Evolutionary conservation across 192 early-diverging fungal genomes (phyloP).

Genomic region (Gaertneriomyces sp.): DNA sequence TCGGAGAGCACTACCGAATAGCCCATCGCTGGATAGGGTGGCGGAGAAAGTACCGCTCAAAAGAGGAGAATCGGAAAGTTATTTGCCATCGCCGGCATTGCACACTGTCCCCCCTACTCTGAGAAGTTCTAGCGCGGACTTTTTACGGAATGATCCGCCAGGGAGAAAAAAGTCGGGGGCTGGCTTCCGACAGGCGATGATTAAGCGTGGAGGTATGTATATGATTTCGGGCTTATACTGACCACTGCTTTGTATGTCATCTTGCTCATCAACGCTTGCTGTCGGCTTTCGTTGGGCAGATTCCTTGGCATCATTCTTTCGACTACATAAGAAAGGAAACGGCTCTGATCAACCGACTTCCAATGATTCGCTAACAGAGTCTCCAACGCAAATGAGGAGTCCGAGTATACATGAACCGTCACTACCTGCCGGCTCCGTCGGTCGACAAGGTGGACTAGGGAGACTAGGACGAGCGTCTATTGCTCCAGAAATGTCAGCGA

Average conservation of each 20-base stretch:
- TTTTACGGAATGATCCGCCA: neutral
- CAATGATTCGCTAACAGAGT: too few relatives aligned
- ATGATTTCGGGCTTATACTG: neutral
- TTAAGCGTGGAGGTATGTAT: neutral
- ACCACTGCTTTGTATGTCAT: neutral
- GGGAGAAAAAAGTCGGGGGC: neutral
- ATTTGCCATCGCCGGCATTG: neutral
- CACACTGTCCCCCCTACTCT: too few relatives aligned
- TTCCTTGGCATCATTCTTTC: conserved; percentile 18
- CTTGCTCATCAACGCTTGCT: neutral
- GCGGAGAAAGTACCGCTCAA: conserved; percentile 18
- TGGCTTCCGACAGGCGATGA: neutral
- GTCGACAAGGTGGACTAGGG: too few relatives aligned
- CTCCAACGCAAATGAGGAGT: too few relatives aligned
- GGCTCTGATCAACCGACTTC: too few relatives aligned
- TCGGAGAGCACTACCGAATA: conserved; percentile 7
- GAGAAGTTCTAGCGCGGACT: neutral
- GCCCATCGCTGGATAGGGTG: conserved; percentile 10
- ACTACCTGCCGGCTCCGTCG: too few relatives aligned
- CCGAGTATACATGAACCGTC: too few relatives aligned
- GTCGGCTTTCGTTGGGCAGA: conserved; percentile 2
- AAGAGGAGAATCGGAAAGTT: conserved; percentile 17
- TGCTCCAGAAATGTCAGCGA: too few relatives aligned
- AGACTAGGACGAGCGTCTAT: too few relatives aligned
- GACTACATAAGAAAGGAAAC: neutral